A percentile compares a stretch with the other conserved stretches of the same genome.
Conservation (phyloP, 257 asterid genomes). For the Capsicum baccatum region DNA sequence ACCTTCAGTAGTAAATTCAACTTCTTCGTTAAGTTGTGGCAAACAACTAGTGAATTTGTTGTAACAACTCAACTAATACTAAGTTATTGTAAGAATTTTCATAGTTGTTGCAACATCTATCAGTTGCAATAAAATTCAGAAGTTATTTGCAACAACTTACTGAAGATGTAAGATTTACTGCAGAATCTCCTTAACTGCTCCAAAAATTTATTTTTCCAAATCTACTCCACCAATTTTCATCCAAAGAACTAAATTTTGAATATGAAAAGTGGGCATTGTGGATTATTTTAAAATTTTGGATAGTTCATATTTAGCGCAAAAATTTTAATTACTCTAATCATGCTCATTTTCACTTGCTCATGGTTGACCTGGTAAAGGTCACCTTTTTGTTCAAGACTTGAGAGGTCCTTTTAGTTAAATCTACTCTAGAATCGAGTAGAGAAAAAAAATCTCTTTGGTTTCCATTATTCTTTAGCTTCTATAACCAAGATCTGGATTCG, state of each 20-base stretch:
- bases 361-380: neutral
- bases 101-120: neutral
- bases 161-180: neutral
- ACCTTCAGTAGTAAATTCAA: neutral
- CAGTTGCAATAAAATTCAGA: neutral
- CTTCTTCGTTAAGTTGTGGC: neutral
- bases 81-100: neutral
- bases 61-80: neutral
- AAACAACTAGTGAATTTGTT: neutral
- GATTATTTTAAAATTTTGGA: neutral
- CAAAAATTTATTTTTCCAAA: neutral
- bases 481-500: neutral
- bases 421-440: neutral
- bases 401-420: constrained; percentile 2
- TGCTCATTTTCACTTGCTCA: neutral
- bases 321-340: neutral
- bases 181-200: neutral
- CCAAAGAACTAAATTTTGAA: neutral
- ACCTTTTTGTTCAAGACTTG: neutral
- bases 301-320: neutral
- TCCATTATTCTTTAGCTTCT: constrained; percentile 6
- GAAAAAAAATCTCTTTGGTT: neutral
- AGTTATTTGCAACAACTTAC: neutral
- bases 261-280: neutral
- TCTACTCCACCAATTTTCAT: constrained; percentile 6